Evolutionary conservation across 306 rosid species (phyloP).

Genomic region (Castanea sativa): DNA sequence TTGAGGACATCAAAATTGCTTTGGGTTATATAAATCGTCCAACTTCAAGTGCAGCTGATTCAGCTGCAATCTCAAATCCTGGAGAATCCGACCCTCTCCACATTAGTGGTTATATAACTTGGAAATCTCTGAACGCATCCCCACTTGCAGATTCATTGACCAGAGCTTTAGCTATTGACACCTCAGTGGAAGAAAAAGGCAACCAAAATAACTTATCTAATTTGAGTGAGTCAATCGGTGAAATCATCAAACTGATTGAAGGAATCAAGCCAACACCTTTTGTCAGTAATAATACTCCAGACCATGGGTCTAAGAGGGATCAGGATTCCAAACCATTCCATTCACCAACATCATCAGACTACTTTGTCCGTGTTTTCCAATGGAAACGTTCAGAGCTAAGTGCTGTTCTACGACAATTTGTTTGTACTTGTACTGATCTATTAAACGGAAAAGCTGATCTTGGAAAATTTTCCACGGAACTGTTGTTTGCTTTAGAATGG

Average conservation of each 20-base stretch:
- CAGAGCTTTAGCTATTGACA: constrained; percentile 6
- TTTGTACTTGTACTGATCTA: constrained; percentile 50
- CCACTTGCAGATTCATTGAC: constrained; percentile 1
- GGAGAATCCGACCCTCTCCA: constrained; percentile 28
- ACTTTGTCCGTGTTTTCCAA: constrained; percentile 56
- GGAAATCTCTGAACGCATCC: constrained; percentile 6
- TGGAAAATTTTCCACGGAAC: constrained; percentile 48
- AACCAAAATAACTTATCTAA: constrained; percentile 11
- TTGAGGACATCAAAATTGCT: constrained; percentile 70
- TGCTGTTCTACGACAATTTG: constrained; percentile 48
- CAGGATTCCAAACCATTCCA: constrained; percentile 29
- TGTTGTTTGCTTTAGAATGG: constrained; percentile 63
- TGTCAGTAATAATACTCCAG: constrained; percentile 21
- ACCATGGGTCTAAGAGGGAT: constrained; percentile 35
- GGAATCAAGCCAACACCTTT: constrained; percentile 44
- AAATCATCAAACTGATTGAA: constrained; percentile 57
- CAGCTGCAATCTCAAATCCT: constrained; percentile 17
- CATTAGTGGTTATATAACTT: constrained; percentile 9
- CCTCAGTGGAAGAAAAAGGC: constrained; percentile 27
- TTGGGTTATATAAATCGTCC: constrained; percentile 50
- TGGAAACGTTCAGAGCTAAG: constrained; percentile 59
- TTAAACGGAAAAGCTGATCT: constrained; percentile 44
- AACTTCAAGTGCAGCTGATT: constrained; percentile 22
- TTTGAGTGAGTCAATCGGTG: constrained; percentile 36
- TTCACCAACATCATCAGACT: constrained; percentile 43